Percentiles rank a stretch among this genome's conserved stretches.
Evolutionary conservation across 495 filamentous ascomycete genomes (phyloP).

Genomic region (Hypoxylon perforatum): DNA sequence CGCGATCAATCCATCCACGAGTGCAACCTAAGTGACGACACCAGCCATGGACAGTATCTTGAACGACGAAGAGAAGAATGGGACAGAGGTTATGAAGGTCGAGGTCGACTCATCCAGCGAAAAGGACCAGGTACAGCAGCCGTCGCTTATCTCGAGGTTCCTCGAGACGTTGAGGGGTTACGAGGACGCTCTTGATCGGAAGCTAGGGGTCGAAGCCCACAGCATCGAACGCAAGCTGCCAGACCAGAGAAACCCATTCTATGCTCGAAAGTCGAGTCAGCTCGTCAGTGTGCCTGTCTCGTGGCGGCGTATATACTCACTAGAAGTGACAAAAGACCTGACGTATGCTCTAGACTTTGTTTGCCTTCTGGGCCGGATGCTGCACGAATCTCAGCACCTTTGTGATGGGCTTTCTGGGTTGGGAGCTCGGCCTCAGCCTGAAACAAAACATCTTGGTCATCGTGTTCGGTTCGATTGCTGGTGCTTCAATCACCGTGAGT

Average conservation of each 20-base stretch:
- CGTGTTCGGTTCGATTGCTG: slow-evolving; percentile 59
- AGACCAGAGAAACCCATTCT: slow-evolving; percentile 55
- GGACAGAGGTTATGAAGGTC: slow-evolving; percentile 1
- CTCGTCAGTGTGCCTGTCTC: slow-evolving; percentile 42
- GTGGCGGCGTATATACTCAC: background rate
- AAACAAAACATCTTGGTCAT: slow-evolving; percentile 64
- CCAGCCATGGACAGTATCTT: slow-evolving; percentile 12
- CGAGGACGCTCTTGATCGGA: slow-evolving; percentile 62
- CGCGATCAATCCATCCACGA: background rate
- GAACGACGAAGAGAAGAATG: slow-evolving; percentile 30
- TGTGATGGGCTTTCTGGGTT: slow-evolving; percentile 60
- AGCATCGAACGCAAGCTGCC: slow-evolving; percentile 63
- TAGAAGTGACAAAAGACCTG: background rate
- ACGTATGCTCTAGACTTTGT: slow-evolving; percentile 16
- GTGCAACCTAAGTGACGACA: background rate
- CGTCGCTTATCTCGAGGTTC: background rate
- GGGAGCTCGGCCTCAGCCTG: slow-evolving; percentile 60
- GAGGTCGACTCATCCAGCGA: slow-evolving; percentile 24
- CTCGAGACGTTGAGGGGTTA: slow-evolving; percentile 46
- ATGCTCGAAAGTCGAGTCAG: slow-evolving; percentile 44
- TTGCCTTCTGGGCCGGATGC: slow-evolving; percentile 57
- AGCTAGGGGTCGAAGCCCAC: slow-evolving; percentile 65
- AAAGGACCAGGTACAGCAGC: background rate
- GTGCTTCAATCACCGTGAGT: slow-evolving; percentile 60
- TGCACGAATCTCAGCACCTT: slow-evolving; percentile 69